Percentiles rank a stretch among this genome's conserved stretches.
These are phyloP conservation scores for Lichtheimia ornata DNA, from an alignment of 371 early-diverging fungal species.

Conservation along the genomic window DNA sequence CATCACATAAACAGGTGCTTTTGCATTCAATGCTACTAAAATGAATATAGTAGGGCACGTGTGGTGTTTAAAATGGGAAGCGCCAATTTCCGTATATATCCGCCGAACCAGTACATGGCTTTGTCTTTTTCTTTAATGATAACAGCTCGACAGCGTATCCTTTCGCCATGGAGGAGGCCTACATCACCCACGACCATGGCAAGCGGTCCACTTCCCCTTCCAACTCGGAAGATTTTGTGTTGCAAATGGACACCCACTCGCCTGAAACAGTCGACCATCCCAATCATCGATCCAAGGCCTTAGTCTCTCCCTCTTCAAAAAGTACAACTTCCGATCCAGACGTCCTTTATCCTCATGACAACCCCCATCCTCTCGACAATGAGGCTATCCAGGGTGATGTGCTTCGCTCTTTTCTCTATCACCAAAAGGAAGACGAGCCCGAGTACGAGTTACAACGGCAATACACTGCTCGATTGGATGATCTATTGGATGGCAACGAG, in stretches of 20 bases:
- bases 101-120: neutral
- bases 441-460: constrained; percentile 14
- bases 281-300: neutral
- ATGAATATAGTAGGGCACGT: too few relatives aligned
- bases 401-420: constrained; percentile 4
- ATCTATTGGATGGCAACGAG: constrained; percentile 20
- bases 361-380: constrained; percentile 6
- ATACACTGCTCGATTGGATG: constrained; percentile 23
- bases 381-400: constrained; percentile 12
- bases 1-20: too few relatives aligned
- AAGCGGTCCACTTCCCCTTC: constrained; percentile 12
- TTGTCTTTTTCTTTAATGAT: constrained; percentile 6
- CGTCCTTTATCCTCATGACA: constrained; percentile 7
- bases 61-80: too few relatives aligned
- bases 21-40: too few relatives aligned
- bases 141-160: neutral
- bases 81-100: too few relatives aligned
- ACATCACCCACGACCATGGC: constrained; percentile 8
- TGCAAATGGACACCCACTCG: constrained; percentile 9
- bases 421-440: neutral
- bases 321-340: constrained; percentile 1
- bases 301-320: neutral
- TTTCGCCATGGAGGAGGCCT: constrained; percentile 15
- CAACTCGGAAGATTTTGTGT: constrained; percentile 16
- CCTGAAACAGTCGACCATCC: neutral